phyloP scores from a whole-genome alignment of 2,329 filamentous ascomycete species.

The Cadophora malorum region DNA sequence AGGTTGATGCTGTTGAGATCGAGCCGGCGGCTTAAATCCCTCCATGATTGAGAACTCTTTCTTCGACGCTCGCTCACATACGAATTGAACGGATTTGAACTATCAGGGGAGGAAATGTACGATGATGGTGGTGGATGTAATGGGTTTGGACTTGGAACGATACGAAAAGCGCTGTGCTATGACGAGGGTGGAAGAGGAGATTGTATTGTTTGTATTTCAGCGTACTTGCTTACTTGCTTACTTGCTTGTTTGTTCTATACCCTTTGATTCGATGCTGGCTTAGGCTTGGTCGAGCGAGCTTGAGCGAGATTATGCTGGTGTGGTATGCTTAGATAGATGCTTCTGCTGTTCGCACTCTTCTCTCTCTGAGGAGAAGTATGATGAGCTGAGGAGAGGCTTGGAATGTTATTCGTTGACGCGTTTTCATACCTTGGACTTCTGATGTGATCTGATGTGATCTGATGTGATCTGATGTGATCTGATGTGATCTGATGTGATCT shows the following conservation, averaged over 20 bases:
- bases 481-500: no score
- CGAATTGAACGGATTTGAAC: not conserved
- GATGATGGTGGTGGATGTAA: constrained; percentile 20
- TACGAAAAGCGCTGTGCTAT: constrained; percentile 4
- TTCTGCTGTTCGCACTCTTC: not conserved
- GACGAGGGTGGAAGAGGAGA: not conserved
- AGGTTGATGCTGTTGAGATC: constrained; percentile 33
- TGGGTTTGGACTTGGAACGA: not conserved
- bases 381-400: no score
- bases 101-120: constrained; percentile 13
- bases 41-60: not conserved
- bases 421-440: no score
- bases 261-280: constrained; percentile 25
- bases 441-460: no score
- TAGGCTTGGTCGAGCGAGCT: constrained; percentile 3
- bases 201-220: constrained; percentile 14
- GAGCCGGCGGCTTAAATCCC: constrained; percentile 16
- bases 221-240: constrained; percentile 9
- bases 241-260: constrained; percentile 26
- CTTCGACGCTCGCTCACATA: not conserved
- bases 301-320: not conserved
- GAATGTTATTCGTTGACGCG: no score
- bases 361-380: no score
- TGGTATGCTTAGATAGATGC: not conserved
- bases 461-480: no score